These are phyloP conservation scores for Russula virescens DNA, from an alignment of 768 basidiomycete species.

Conservation along the genomic window DNA sequence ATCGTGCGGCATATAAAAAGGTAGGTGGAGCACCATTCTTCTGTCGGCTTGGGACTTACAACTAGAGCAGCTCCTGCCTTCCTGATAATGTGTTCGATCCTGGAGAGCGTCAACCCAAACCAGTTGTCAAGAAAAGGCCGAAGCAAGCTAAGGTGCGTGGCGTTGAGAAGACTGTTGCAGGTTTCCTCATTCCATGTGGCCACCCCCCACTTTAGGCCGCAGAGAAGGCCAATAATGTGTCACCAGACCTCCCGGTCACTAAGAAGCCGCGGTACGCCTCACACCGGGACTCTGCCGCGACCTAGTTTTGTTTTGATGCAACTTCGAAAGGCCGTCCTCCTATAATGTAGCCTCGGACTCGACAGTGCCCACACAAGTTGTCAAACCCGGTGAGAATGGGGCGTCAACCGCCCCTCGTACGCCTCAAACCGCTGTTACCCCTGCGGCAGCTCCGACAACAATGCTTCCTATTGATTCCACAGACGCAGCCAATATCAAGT, in stretches of 20 bases:
- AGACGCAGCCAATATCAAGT: slow-evolving; percentile 46
- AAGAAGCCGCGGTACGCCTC: slow-evolving; percentile 25
- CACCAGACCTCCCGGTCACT: slow-evolving; percentile 22
- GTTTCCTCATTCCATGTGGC: neutral
- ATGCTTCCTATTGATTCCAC: slow-evolving; percentile 36
- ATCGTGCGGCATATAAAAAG: slow-evolving; percentile 89
- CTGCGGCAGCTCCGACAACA: slow-evolving; percentile 29
- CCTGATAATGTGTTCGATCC: slow-evolving; percentile 81
- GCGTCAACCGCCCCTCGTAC: slow-evolving; percentile 24
- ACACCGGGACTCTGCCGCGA: slow-evolving; percentile 9
- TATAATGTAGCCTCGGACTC: slow-evolving; percentile 18
- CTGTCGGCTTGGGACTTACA: slow-evolving; percentile 10
- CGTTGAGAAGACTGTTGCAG: neutral
- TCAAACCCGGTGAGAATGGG: slow-evolving; percentile 20
- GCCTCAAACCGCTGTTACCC: slow-evolving; percentile 37
- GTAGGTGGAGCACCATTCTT: slow-evolving; percentile 36
- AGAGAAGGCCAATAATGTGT: slow-evolving; percentile 20
- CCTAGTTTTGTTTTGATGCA: slow-evolving; percentile 16
- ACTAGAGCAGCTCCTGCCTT: slow-evolving; percentile 50
- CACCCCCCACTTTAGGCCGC: slow-evolving; percentile 7
- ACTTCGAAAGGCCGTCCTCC: slow-evolving; percentile 18
- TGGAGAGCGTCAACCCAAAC: slow-evolving; percentile 69
- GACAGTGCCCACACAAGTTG: neutral
- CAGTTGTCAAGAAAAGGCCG: slow-evolving; percentile 60
- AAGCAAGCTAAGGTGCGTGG: slow-evolving; percentile 53